phyloP scores from a whole-genome alignment of 805 yeast genomes.

The Candida pseudoglaebosa region DNA sequence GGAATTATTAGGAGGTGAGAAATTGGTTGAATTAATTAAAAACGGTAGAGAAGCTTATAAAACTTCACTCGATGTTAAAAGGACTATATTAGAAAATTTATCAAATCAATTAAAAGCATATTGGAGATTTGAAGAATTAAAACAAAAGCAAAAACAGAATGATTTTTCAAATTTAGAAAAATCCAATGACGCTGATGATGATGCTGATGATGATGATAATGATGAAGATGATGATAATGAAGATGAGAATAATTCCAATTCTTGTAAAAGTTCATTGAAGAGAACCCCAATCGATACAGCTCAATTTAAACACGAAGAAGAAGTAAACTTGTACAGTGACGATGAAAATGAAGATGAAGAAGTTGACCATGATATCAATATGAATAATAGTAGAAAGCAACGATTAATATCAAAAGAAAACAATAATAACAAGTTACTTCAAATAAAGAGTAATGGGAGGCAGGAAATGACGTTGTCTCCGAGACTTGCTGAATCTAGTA shows the following conservation, averaged over 20 bases:
- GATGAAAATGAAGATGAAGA: conserved; percentile 11
- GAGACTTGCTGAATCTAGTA: not conserved
- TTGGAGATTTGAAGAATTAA: conserved; percentile 7
- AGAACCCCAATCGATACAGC: not conserved
- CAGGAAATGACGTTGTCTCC: conserved; percentile 21
- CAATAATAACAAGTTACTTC: conserved; percentile 19
- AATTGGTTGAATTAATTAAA: conserved; percentile 36
- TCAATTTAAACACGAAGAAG: conserved; percentile 5
- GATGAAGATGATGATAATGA: conserved; percentile 6
- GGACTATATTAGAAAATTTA: conserved; percentile 11
- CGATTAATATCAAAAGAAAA: conserved; percentile 21
- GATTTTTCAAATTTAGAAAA: conserved; percentile 7
- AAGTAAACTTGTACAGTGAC: conserved; percentile 8
- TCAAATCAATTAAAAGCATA: conserved; percentile 13
- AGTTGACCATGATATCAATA: conserved; percentile 5
- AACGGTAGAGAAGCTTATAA: conserved; percentile 32
- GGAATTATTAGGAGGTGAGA: conserved; percentile 45
- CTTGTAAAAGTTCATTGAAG: conserved; percentile 2
- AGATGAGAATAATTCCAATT: conserved; percentile 5
- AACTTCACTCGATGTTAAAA: conserved; percentile 11
- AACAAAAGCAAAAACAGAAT: conserved; percentile 5
- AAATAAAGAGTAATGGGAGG: conserved; percentile 20
- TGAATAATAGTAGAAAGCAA: conserved; percentile 21
- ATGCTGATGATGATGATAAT: conserved; percentile 1
- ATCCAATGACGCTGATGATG: conserved; percentile 4